phyloP scores from a whole-genome alignment of 306 rosid species.

The Begonia peltatifolia region DNA sequence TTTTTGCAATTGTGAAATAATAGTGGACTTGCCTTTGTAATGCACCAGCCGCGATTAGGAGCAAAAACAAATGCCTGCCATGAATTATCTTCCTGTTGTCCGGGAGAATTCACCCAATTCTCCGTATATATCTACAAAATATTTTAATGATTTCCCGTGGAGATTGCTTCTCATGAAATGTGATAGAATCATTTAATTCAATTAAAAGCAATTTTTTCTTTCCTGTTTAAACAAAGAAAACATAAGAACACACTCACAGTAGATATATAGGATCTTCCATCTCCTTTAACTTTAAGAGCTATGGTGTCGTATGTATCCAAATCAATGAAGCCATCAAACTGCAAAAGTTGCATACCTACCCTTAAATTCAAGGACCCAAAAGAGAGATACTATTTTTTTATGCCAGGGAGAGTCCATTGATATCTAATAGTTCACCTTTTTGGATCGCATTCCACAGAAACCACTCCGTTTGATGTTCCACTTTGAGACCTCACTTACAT shows the following conservation, averaged over 20 bases:
- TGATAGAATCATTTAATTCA: too few relatives aligned
- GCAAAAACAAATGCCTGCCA: conserved; percentile 77
- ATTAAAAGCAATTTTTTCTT: neutral
- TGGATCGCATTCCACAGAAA: conserved; percentile 93
- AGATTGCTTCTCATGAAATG: too few relatives aligned
- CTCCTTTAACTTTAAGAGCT: conserved; percentile 77
- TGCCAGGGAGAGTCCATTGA: neutral
- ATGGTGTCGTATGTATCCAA: conserved; percentile 78
- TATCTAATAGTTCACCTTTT: conserved; percentile 32
- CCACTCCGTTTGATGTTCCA: conserved; percentile 69
- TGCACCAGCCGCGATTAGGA: conserved; percentile 74
- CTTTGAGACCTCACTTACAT: conserved; percentile 43
- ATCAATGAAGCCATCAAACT: conserved; percentile 84
- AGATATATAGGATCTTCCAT: conserved; percentile 83
- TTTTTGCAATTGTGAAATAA: conserved; percentile 1
- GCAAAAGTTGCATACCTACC: conserved; percentile 14
- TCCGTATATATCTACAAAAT: conserved; percentile 68
- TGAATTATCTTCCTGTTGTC: conserved; percentile 69
- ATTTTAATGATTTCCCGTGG: neutral
- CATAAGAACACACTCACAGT: conserved; percentile 38
- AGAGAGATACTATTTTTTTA: neutral
- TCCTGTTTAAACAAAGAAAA: neutral
- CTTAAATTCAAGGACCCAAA: neutral
- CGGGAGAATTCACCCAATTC: conserved; percentile 91
- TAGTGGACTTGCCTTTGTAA: conserved; percentile 45